Percentiles rank a stretch among this genome's conserved stretches.
These are phyloP conservation scores for Sporothrix inflata DNA, from an alignment of 2,329 filamentous ascomycete species.

Conservation along the genomic window DNA sequence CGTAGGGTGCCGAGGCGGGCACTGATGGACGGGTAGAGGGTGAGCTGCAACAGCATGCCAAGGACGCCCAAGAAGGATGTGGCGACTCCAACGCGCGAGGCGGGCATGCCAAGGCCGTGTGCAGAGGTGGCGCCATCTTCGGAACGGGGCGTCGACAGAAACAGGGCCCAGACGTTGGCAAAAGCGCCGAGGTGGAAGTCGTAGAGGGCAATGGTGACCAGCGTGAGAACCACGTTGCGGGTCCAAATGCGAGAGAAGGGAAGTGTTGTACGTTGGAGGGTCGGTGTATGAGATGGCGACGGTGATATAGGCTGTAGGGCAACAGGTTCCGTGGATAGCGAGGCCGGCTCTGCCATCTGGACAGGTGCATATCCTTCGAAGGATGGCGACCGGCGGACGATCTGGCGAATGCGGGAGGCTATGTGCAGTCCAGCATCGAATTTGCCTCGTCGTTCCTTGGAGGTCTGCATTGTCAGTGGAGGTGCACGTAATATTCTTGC, in stretches of 20 bases:
- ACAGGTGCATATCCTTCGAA: slow-evolving; percentile 15
- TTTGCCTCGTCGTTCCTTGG: slow-evolving; percentile 49
- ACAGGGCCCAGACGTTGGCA: slow-evolving; percentile 69
- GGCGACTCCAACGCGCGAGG: slow-evolving; percentile 68
- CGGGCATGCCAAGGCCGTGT: slow-evolving; percentile 68
- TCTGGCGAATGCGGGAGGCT: slow-evolving; percentile 25
- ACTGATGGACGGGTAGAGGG: slow-evolving; percentile 69
- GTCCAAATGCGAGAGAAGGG: slow-evolving; percentile 52
- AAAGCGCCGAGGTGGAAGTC: slow-evolving; percentile 73
- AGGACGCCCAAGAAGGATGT: slow-evolving; percentile 71
- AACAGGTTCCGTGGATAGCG: neutral
- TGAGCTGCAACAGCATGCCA: slow-evolving; percentile 69
- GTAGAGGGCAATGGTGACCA: slow-evolving; percentile 68
- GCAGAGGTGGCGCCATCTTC: slow-evolving; percentile 45
- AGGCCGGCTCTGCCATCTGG: neutral
- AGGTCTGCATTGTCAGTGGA: slow-evolving; percentile 44
- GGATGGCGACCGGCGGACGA: neutral
- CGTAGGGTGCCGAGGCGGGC: slow-evolving; percentile 66
- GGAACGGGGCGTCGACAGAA: slow-evolving; percentile 67
- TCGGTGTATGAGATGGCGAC: neutral
- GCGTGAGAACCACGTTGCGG: slow-evolving; percentile 53
- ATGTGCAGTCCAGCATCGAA: slow-evolving; percentile 51
- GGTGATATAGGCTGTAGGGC: neutral
- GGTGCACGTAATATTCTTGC: neutral
- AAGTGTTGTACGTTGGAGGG: slow-evolving; percentile 31